These are phyloP conservation scores for Vinca major DNA, from an alignment of 305 asterid species.

Conservation along the genomic window DNA sequence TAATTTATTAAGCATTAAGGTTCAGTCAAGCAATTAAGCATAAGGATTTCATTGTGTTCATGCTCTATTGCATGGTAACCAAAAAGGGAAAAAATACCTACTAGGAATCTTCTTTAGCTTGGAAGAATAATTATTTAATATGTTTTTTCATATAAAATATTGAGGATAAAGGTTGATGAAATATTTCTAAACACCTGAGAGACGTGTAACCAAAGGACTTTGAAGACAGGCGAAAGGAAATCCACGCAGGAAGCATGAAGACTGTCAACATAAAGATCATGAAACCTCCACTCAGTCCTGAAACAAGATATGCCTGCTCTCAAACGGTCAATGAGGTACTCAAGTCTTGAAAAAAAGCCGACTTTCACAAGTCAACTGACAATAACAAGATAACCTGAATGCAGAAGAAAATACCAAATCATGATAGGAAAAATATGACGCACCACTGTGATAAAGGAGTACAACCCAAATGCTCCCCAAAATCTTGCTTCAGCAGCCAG, in stretches of 20 bases:
- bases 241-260: slow-evolving; percentile 87
- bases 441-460: slow-evolving; percentile 72
- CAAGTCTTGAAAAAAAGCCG: slow-evolving; percentile 1
- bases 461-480: slow-evolving; percentile 99
- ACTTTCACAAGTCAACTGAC: not conserved
- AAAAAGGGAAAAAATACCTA: not conserved
- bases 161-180: not conserved
- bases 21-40: not conserved
- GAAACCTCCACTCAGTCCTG: slow-evolving; percentile 89
- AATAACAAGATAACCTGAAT: not conserved
- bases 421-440: slow-evolving; percentile 19
- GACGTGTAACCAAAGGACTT: slow-evolving; percentile 55
- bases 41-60: not conserved
- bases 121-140: not conserved
- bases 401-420: slow-evolving; percentile 1
- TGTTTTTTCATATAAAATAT: not conserved
- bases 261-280: slow-evolving; percentile 51
- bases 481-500: slow-evolving; percentile 75
- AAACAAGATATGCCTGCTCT: slow-evolving; percentile 65
- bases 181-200: slow-evolving; percentile 43
- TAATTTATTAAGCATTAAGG: slow-evolving; percentile 5
- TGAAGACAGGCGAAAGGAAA: slow-evolving; percentile 44
- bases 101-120: not conserved
- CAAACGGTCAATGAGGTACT: slow-evolving; percentile 25
- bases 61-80: not conserved